Conservation (phyloP, 2,329 filamentous ascomycete genomes). For the Chaetomium sp. region DNA sequence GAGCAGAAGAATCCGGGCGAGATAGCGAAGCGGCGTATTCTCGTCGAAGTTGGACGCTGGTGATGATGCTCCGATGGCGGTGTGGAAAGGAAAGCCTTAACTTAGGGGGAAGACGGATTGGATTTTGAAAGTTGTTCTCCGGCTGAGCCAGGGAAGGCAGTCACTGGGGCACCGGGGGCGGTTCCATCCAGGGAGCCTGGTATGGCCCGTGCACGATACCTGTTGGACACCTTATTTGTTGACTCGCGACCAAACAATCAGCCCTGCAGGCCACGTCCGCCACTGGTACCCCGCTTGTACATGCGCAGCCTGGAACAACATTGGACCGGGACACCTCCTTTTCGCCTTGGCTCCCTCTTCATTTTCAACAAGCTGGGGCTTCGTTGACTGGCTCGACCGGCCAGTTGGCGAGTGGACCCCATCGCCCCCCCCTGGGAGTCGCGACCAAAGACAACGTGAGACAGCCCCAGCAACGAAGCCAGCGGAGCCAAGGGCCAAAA, state of each 20-base stretch:
- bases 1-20: conserved; percentile 13
- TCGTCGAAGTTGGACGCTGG: conserved; percentile 21
- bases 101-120: conserved; percentile 20
- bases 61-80: conserved; percentile 25
- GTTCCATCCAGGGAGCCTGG: neutral
- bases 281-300: conserved; percentile 15
- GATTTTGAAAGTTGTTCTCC: conserved; percentile 29
- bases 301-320: conserved; percentile 18
- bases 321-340: conserved; percentile 17
- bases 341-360: conserved; percentile 7
- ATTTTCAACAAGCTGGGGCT: neutral
- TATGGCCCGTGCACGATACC: conserved; percentile 15
- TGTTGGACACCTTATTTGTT: conserved; percentile 13
- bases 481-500: conserved; percentile 13
- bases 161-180: conserved; percentile 12
- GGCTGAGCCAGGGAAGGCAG: conserved; percentile 19
- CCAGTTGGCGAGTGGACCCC: neutral
- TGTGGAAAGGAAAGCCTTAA: conserved; percentile 23
- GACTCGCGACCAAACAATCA: conserved; percentile 1
- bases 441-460: neutral
- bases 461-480: neutral
- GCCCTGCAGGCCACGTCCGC: neutral
- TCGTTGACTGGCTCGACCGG: neutral
- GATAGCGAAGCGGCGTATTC: conserved; percentile 22
- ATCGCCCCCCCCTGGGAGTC: neutral